These are phyloP conservation scores for Periconia digitata DNA, from an alignment of 2,329 filamentous ascomycete genomes.

Conservation along the genomic window DNA sequence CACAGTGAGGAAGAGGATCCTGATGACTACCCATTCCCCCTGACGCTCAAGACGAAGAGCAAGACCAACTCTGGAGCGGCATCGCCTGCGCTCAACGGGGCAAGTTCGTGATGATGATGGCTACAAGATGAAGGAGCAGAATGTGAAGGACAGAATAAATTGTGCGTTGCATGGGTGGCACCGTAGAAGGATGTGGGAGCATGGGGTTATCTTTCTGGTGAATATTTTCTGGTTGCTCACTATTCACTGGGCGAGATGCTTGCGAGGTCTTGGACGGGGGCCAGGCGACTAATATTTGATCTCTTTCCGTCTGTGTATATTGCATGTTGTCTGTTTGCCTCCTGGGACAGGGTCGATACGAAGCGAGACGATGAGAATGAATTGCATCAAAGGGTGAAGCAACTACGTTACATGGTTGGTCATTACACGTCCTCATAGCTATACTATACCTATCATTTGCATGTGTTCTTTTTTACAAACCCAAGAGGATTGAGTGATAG, in stretches of 20 bases:
- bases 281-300: background rate
- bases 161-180: conserved; percentile 2
- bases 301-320: background rate
- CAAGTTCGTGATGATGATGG: conserved; percentile 7
- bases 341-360: no score
- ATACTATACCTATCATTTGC: no score
- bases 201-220: background rate
- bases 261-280: no score
- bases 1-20: conserved; percentile 87
- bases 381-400: no score
- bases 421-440: no score
- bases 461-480: no score
- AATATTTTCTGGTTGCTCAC: background rate
- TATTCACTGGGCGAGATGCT: conserved; percentile 1
- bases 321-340: background rate
- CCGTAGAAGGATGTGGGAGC: background rate
- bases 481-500: no score
- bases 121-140: background rate
- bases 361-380: no score
- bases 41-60: conserved; percentile 61
- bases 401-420: no score
- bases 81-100: conserved; percentile 38
- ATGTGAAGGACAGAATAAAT: conserved; percentile 2
- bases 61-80: conserved; percentile 31
- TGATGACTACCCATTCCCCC: conserved; percentile 72